Percentiles rank a stretch among this genome's conserved stretches.
phyloP scores from a whole-genome alignment of 768 basidiomycete genomes.

The Hydnomerulius pinastri region DNA sequence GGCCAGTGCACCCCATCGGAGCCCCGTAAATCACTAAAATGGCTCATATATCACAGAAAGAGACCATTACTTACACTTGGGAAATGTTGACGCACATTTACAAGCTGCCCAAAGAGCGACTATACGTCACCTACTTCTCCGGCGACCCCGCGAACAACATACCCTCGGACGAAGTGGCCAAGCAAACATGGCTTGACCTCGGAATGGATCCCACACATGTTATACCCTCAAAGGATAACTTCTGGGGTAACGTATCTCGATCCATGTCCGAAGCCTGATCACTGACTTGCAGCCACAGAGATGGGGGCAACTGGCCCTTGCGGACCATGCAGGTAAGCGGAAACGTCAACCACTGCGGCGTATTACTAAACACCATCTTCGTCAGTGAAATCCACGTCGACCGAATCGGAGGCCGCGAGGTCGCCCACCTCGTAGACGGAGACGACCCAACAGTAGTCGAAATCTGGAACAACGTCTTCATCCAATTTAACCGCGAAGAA shows the following conservation, averaged over 20 bases:
- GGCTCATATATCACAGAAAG: constrained; percentile 58
- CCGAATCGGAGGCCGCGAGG: constrained; percentile 96
- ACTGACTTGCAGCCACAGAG: constrained; percentile 50
- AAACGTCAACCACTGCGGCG: background rate
- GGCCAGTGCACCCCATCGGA: constrained; percentile 41
- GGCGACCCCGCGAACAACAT: constrained; percentile 86
- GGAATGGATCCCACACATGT: constrained; percentile 91
- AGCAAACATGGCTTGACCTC: constrained; percentile 82
- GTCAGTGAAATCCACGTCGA: constrained; percentile 93
- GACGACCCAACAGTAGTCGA: constrained; percentile 97
- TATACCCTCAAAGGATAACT: constrained; percentile 95
- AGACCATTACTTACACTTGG: constrained; percentile 93
- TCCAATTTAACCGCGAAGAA: constrained; percentile 96
- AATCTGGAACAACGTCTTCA: constrained; percentile 99
- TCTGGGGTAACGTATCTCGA: constrained; percentile 80
- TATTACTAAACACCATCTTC: constrained; percentile 6
- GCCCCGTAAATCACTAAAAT: constrained; percentile 2
- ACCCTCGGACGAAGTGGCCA: constrained; percentile 87
- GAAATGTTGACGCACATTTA: constrained; percentile 90
- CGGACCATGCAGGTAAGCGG: constrained; percentile 83
- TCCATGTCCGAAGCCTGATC: background rate
- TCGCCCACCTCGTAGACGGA: constrained; percentile 87
- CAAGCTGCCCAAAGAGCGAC: constrained; percentile 81
- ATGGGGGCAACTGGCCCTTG: constrained; percentile 99
- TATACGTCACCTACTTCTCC: constrained; percentile 98